Evolutionary conservation across 495 filamentous ascomycete genomes (phyloP).

Genomic region (Aspergillus cristatus): DNA sequence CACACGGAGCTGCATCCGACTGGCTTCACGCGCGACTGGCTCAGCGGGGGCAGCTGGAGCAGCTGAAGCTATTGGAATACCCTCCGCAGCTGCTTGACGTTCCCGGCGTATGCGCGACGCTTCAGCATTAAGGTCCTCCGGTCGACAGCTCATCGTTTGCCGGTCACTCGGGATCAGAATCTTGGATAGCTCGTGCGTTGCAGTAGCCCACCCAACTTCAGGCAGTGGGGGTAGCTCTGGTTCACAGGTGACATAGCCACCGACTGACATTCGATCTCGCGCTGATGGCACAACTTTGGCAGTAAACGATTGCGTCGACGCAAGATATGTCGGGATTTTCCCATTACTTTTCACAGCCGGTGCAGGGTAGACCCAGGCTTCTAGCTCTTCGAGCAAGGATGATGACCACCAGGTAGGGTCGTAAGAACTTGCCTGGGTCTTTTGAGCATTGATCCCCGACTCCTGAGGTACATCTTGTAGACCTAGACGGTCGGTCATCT

Average conservation of each 20-base stretch:
- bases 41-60: slow-evolving; percentile 20
- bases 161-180: slow-evolving; percentile 67
- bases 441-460: neutral
- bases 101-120: slow-evolving; percentile 52
- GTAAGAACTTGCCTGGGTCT: slow-evolving; percentile 31
- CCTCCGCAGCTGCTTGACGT: slow-evolving; percentile 42
- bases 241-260: slow-evolving; percentile 20
- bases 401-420: slow-evolving; percentile 70
- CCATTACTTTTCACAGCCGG: slow-evolving; percentile 39
- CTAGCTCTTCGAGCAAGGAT: slow-evolving; percentile 56
- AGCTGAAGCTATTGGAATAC: neutral
- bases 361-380: slow-evolving; percentile 42
- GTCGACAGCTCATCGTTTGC: slow-evolving; percentile 61
- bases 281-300: slow-evolving; percentile 60
- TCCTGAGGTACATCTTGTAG: slow-evolving; percentile 6
- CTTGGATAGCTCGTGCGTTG: slow-evolving; percentile 71
- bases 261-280: slow-evolving; percentile 40
- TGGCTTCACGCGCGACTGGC: slow-evolving; percentile 33
- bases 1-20: slow-evolving; percentile 62
- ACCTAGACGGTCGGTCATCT: slow-evolving; percentile 20
- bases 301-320: slow-evolving; percentile 67
- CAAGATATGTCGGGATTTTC: slow-evolving; percentile 58
- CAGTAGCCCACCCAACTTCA: slow-evolving; percentile 75
- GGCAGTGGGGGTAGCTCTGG: slow-evolving; percentile 56
- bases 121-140: slow-evolving; percentile 64